Percentiles rank a stretch among this genome's conserved stretches.
These are phyloP conservation scores for Tuctoria greenei DNA, from an alignment of 176 grass and related monocot species.

Conservation along the genomic window DNA sequence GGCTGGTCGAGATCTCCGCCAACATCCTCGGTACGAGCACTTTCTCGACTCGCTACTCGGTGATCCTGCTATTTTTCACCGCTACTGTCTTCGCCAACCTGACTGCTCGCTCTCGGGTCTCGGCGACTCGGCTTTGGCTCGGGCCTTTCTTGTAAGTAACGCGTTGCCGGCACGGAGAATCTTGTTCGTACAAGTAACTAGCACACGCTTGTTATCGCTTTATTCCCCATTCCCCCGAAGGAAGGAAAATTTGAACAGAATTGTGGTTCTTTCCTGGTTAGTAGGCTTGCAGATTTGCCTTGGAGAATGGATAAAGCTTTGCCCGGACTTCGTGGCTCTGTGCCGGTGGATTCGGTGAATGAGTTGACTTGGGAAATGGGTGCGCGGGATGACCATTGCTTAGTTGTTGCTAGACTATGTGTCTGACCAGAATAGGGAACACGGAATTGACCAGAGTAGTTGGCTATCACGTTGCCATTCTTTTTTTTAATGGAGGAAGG, in stretches of 20 bases:
- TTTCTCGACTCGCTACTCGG: neutral
- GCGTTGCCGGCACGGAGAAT: neutral
- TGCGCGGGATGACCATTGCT: neutral
- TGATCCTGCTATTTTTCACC: slow-evolving; percentile 11
- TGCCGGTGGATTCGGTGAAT: slow-evolving; percentile 29
- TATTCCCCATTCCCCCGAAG: neutral
- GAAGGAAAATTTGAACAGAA: neutral
- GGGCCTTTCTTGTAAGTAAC: slow-evolving; percentile 28
- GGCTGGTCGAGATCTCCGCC: slow-evolving; percentile 85
- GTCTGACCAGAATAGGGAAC: slow-evolving; percentile 26
- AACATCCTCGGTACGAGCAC: slow-evolving; percentile 64
- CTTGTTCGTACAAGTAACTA: neutral
- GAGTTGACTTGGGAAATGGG: slow-evolving; percentile 28
- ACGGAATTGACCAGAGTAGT: slow-evolving; percentile 15
- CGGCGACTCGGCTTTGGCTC: too few relatives aligned
- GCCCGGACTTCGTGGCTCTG: slow-evolving; percentile 19
- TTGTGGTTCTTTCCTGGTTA: neutral
- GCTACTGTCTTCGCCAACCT: neutral
- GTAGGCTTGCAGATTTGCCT: slow-evolving; percentile 13
- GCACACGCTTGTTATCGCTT: neutral
- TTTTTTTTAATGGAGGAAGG: neutral
- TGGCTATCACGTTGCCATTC: neutral
- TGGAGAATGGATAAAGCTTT: neutral
- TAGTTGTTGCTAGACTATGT: slow-evolving; percentile 21
- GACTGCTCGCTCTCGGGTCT: neutral